Evolutionary conservation across 2,329 filamentous ascomycete genomes (phyloP).

Genomic region (Paecilomyces sp.): DNA sequence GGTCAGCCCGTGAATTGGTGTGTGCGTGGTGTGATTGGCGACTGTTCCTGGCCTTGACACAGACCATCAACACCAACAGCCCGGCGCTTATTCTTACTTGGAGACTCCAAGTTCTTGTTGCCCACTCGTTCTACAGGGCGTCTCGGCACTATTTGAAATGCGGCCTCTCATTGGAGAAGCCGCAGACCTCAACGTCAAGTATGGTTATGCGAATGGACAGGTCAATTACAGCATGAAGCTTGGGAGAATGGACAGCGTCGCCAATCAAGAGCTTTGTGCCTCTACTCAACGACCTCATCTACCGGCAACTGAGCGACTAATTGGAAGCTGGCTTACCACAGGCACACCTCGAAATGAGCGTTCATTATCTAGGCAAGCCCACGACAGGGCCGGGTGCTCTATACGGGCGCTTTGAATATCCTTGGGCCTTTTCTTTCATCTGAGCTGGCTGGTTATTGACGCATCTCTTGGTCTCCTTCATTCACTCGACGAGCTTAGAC

Average conservation of each 20-base stretch:
- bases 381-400: neutral
- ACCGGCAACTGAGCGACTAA: neutral
- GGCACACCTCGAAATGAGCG: neutral
- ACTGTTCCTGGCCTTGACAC: neutral
- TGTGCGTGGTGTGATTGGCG: neutral
- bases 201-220: neutral
- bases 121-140: neutral
- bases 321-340: neutral
- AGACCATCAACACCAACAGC: neutral
- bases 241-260: neutral
- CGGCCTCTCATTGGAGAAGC: neutral
- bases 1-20: neutral
- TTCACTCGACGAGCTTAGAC: neutral
- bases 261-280: conserved; percentile 3
- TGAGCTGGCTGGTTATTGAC: neutral
- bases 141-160: neutral
- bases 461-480: neutral
- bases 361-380: neutral
- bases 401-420: neutral
- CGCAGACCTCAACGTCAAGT: neutral
- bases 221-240: neutral
- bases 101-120: neutral
- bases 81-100: neutral
- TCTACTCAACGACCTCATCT: neutral
- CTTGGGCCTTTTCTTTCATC: neutral